A percentile compares a stretch with the other conserved stretches of the same genome.
Conservation (phyloP, 345 rosid species). For the Lepidium sativum region DNA sequence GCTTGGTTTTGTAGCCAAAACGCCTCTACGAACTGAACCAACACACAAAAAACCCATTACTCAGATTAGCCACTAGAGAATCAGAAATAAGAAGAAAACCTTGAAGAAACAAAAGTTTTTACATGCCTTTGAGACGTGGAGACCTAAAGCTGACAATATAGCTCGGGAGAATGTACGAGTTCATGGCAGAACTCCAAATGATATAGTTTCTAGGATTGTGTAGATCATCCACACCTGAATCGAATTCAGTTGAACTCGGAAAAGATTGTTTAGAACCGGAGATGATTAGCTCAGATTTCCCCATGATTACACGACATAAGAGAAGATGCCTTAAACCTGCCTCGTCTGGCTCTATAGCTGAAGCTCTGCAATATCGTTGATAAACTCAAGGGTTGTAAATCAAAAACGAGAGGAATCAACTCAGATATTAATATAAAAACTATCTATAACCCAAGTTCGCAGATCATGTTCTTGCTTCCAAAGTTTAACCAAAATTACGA, state of each 20-base stretch:
- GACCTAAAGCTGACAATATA: conserved; percentile 52
- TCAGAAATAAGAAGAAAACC: not conserved
- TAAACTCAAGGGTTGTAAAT: not conserved
- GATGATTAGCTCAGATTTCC: conserved; percentile 46
- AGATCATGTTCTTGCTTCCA: not conserved
- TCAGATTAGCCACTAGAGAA: not conserved
- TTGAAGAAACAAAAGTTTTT: not conserved
- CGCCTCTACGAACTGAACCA: conserved; percentile 8
- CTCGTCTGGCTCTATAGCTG: conserved; percentile 22
- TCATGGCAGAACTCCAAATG: conserved; percentile 56
- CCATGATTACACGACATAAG: conserved; percentile 64
- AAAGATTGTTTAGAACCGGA: conserved; percentile 43
- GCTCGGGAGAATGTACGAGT: conserved; percentile 54
- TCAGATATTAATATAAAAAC: too few relatives aligned
- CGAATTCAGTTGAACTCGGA: conserved; percentile 57
- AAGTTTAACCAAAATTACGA: not conserved
- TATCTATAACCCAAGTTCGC: not conserved
- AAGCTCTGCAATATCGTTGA: conserved; percentile 7
- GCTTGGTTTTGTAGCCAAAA: conserved; percentile 27
- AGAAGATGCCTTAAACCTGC: conserved; percentile 60
- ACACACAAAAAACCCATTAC: not conserved
- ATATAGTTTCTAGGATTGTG: conserved; percentile 43
- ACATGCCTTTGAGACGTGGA: conserved; percentile 29
- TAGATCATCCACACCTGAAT: conserved; percentile 55
- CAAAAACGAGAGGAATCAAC: not conserved